Evolutionary conservation across 306 rosid species (phyloP), one percentile per base, ranked within the genome.

Genomic region (Mimosa bimucronata): DNA sequence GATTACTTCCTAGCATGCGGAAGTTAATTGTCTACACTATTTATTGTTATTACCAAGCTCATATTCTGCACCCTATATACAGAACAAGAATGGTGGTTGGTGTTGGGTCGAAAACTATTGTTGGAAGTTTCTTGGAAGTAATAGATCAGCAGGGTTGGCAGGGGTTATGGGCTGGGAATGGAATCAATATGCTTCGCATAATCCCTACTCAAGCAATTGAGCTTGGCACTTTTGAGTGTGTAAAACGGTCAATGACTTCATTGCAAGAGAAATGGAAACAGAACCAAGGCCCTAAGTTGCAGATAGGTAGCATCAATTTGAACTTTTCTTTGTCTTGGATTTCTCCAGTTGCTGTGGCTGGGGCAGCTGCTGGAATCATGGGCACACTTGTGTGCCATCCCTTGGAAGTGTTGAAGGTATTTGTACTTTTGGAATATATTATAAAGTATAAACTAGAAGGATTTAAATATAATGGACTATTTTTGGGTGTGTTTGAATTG

Each of bases 1-100:
- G 16, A 14, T 50, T 55, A 25, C 55, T 79, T 10, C 11, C 67
- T 75, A 48, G 40, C 73, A 18, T 58, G 14, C 65, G 74, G 34
- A 75, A 19, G 61, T 45, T 5, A 34, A 82, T 60, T 60, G 18
- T 55, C 28, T 46, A 31, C 55, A 6, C 53, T 14, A 29, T 77
- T 60, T 80, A 29, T 77, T 21, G 34, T 4, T 41, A 9, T 61
- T 44, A 11, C 23, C 53, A 57, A 31, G 29, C 84, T 19, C 62
- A 30, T 75, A 13, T 16, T n/a, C 25, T 68, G 45, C 80, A 42
- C 55, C 57, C 52, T 70, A 42, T 70, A 42, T 65, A 79, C 97
- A 94, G 98, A 91, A 94, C 98, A 30, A 88, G 97, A 88, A 95
- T 95, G 98, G 89, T 95, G 13, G 98, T 95, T 75, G 98, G 98